Conservation (phyloP, 2,329 filamentous ascomycete species). For the Falciphora oryzae region DNA sequence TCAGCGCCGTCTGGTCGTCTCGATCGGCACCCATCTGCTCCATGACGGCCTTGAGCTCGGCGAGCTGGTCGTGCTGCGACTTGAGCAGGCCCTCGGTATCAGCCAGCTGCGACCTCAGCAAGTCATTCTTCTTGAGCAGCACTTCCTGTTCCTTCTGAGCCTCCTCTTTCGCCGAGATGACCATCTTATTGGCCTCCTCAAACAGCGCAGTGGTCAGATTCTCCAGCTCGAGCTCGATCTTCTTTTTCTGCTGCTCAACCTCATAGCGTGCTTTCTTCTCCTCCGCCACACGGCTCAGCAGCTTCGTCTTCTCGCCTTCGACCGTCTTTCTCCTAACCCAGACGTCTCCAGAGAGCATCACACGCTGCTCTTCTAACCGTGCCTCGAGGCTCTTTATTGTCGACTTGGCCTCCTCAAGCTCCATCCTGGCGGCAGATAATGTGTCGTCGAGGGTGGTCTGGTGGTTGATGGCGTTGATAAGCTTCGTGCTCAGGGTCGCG, state of each 20-base stretch:
- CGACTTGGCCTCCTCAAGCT: constrained; percentile 68
- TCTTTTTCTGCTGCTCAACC: constrained; percentile 73
- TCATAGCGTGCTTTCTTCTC: constrained; percentile 60
- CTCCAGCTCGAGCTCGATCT: constrained; percentile 89
- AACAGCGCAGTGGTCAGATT: constrained; percentile 89
- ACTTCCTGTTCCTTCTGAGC: constrained; percentile 78
- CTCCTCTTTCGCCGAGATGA: constrained; percentile 83
- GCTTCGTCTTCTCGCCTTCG: constrained; percentile 63
- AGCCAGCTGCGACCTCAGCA: constrained; percentile 75
- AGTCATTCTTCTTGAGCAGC: constrained; percentile 78
- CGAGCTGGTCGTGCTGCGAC: constrained; percentile 88
- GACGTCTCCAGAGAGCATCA: constrained; percentile 66
- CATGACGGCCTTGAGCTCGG: constrained; percentile 87
- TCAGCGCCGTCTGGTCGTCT: constrained; percentile 66
- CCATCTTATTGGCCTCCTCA: constrained; percentile 98
- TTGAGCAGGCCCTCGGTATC: constrained; percentile 82
- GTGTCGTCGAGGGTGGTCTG: constrained; percentile 89
- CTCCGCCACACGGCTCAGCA: constrained; percentile 54
- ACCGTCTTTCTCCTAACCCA: constrained; percentile 69
- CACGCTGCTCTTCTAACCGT: constrained; percentile 60
- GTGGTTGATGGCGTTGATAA: constrained; percentile 96
- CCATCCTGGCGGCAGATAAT: constrained; percentile 73
- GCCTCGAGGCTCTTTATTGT: constrained; percentile 63
- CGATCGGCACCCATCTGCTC: constrained; percentile 72
- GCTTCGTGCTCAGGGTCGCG: constrained; percentile 84